Percentiles rank a stretch among this genome's conserved stretches.
These are phyloP conservation scores for Candida quercuum DNA, from an alignment of 805 yeast genomes.

Conservation along the genomic window DNA sequence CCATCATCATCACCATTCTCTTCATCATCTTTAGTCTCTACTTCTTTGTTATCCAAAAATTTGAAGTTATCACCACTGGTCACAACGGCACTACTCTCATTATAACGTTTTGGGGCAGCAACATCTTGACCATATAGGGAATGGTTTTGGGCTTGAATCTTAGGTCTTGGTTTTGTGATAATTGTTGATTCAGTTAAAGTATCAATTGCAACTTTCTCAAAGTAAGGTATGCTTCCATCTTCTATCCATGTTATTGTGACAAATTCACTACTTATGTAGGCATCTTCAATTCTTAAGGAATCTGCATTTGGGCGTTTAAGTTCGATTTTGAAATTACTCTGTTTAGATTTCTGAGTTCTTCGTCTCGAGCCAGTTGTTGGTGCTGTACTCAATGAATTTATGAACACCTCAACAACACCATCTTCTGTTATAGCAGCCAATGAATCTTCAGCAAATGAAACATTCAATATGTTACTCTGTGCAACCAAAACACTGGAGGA, in stretches of 20 bases:
- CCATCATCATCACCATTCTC: conserved; percentile 31
- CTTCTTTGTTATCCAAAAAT: conserved; percentile 45
- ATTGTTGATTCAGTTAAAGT: conserved; percentile 22
- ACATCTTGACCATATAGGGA: conserved; percentile 37
- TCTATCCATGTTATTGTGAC: conserved; percentile 58
- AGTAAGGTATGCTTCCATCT: conserved; percentile 49
- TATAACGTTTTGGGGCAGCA: conserved; percentile 51
- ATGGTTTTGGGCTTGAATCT: conserved; percentile 34
- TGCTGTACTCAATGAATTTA: conserved; percentile 38
- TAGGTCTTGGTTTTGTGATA: conserved; percentile 35
- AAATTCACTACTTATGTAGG: conserved; percentile 29
- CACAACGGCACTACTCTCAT: conserved; percentile 55
- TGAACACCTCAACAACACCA: conserved; percentile 70
- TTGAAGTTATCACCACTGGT: conserved; percentile 60
- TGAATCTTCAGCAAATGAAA: conserved; percentile 34
- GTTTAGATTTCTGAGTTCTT: conserved; percentile 49
- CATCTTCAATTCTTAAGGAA: conserved; percentile 24
- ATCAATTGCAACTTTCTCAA: conserved; percentile 49
- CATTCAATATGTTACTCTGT: conserved; percentile 50
- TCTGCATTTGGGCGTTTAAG: conserved; percentile 40
- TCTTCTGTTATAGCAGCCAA: conserved; percentile 64
- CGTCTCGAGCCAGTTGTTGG: conserved; percentile 29
- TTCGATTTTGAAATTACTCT: conserved; percentile 39
- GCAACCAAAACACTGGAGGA: conserved; percentile 64
- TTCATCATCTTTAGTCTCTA: conserved; percentile 30